Percentiles rank a stretch among this genome's conserved stretches.
Evolutionary conservation across 495 filamentous ascomycete species (phyloP).

Genomic region (Neurospora intermedia): DNA sequence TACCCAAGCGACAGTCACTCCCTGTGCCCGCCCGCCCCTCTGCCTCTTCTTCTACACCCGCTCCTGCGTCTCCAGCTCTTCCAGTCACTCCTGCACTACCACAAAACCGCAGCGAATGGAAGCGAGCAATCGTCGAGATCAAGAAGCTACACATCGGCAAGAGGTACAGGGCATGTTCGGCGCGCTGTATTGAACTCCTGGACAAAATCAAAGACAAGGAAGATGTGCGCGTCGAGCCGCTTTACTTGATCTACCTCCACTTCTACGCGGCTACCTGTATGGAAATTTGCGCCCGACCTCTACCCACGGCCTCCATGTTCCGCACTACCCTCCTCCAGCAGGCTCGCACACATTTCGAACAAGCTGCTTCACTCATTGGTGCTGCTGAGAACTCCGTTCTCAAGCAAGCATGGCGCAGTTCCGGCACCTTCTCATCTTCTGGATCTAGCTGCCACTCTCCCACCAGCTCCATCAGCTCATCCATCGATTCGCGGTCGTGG

Average conservation of each 20-base stretch:
- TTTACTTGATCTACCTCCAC: constrained; percentile 41
- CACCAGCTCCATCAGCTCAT: constrained; percentile 34
- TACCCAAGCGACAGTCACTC: constrained; percentile 14
- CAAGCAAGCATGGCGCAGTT: constrained; percentile 21
- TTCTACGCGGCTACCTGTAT: constrained; percentile 44
- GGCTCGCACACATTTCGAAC: constrained; percentile 36
- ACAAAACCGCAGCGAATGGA: constrained; percentile 30
- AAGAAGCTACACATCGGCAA: constrained; percentile 35
- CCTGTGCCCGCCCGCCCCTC: constrained; percentile 6
- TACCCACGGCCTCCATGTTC: constrained; percentile 26
- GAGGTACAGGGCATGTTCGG: constrained; percentile 36
- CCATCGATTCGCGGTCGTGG: constrained; percentile 33
- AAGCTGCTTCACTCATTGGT: constrained; percentile 32
- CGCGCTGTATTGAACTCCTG: constrained; percentile 35
- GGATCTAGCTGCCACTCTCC: constrained; percentile 36
- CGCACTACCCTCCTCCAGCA: constrained; percentile 36
- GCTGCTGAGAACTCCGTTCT: constrained; percentile 26
- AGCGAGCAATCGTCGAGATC: constrained; percentile 30
- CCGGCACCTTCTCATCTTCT: constrained; percentile 22
- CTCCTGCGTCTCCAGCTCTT: neutral
- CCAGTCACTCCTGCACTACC: constrained; percentile 13
- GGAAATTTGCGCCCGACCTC: constrained; percentile 39
- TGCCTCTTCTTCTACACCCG: neutral
- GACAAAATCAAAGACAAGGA: constrained; percentile 28
- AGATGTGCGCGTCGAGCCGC: constrained; percentile 28